Evolutionary conservation across 176 grass and related monocot species (phyloP).

Genomic region (Olyra latifolia): DNA sequence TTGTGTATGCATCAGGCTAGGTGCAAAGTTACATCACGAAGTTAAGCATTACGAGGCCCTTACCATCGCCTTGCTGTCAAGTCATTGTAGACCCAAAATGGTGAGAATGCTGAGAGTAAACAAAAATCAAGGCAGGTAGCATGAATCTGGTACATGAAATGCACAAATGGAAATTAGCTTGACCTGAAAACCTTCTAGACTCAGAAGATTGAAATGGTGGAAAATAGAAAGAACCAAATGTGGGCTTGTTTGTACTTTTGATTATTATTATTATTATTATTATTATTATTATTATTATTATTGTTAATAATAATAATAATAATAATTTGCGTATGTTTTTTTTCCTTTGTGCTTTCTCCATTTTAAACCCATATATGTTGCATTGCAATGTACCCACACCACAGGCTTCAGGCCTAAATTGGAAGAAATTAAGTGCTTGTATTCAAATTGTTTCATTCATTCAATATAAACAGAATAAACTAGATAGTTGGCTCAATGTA

Average conservation of each 20-base stretch:
- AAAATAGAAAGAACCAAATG: background rate
- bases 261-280: too few species aligned
- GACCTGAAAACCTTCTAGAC: background rate
- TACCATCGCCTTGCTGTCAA: constrained; percentile 86
- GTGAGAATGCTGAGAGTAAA: constrained; percentile 68
- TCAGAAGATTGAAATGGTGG: background rate
- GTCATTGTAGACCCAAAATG: constrained; percentile 98
- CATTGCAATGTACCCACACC: background rate
- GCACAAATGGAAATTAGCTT: constrained; percentile 29
- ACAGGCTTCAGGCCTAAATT: background rate
- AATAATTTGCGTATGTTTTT: background rate
- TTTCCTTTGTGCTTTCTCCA: background rate
- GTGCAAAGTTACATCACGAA: background rate
- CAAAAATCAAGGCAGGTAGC: constrained; percentile 67
- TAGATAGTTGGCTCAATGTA: background rate
- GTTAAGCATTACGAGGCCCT: constrained; percentile 23
- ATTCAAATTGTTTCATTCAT: background rate
- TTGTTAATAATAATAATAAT: too few species aligned
- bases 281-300: too few species aligned
- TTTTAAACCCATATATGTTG: too few species aligned
- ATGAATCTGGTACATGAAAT: constrained; percentile 74
- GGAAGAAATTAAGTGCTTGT: background rate
- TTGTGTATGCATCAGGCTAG: background rate
- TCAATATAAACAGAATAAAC: background rate
- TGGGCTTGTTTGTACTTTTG: background rate